A percentile compares a stretch with the other conserved stretches of the same genome.
Conservation (phyloP, 148 eudicot genomes). For the Euryodendron excelsum region DNA sequence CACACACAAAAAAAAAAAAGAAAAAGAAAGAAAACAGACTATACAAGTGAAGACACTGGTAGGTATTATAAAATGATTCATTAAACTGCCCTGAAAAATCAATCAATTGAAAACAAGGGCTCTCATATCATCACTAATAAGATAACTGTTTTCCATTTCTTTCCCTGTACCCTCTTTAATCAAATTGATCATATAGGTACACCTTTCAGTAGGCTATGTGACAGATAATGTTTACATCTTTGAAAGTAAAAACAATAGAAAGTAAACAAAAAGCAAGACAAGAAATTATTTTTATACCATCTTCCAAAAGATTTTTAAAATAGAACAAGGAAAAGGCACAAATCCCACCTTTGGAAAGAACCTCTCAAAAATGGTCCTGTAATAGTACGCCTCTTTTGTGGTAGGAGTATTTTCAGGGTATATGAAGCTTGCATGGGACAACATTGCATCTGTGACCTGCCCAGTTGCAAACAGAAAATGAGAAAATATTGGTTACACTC, state of each 20-base stretch:
- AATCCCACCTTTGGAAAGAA: conserved; percentile 87
- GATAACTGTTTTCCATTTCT: neutral
- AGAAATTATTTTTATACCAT: neutral
- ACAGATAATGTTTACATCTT: neutral
- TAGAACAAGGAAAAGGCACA: neutral
- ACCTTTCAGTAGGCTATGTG: no score
- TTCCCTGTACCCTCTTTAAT: neutral
- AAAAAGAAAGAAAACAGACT: neutral
- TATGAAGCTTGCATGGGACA: conserved; percentile 71
- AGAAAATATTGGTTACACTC: neutral
- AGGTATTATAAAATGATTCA: neutral
- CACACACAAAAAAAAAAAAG: no score
- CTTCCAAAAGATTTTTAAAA: neutral
- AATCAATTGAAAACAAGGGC: neutral
- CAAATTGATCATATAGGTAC: neutral
- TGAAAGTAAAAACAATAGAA: neutral
- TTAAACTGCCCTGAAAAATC: neutral
- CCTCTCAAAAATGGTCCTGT: conserved; percentile 81
- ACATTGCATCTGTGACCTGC: conserved; percentile 92
- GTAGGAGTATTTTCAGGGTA: conserved; percentile 95
- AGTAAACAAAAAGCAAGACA: neutral
- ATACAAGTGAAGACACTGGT: neutral
- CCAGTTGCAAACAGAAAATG: conserved; percentile 10
- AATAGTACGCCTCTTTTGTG: conserved; percentile 92
- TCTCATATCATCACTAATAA: neutral